phyloP scores from a whole-genome alignment of 1,284 basidiomycete genomes.

The Irpex sp. region DNA sequence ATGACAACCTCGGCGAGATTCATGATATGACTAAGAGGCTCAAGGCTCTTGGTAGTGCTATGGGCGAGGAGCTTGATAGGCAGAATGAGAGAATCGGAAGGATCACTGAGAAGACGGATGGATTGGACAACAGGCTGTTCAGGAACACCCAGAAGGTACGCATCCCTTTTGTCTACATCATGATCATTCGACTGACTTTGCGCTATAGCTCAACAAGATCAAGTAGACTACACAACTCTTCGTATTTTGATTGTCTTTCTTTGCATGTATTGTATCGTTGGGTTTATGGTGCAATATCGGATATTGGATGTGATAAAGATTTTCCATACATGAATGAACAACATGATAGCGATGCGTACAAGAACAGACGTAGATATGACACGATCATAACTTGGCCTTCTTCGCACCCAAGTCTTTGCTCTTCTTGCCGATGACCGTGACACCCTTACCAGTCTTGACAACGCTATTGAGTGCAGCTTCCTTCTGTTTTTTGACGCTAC shows the following conservation, averaged over 20 bases:
- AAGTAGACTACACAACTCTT: slow-evolving; percentile 36
- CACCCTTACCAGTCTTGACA: slow-evolving; percentile 82
- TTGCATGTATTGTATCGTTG: background rate
- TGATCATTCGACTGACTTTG: slow-evolving; percentile 9
- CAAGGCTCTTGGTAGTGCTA: slow-evolving; percentile 81
- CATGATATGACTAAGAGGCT: slow-evolving; percentile 77
- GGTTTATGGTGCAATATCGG: background rate
- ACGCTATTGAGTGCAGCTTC: slow-evolving; percentile 75
- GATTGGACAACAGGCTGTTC: slow-evolving; percentile 59
- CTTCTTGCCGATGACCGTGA: slow-evolving; percentile 83
- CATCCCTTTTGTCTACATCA: slow-evolving; percentile 11
- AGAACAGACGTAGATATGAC: background rate
- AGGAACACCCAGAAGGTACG: slow-evolving; percentile 69
- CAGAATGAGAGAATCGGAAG: slow-evolving; percentile 73
- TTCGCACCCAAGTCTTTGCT: slow-evolving; percentile 34
- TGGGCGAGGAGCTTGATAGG: slow-evolving; percentile 77
- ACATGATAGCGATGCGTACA: background rate
- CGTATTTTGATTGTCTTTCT: background rate
- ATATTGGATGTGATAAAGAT: background rate
- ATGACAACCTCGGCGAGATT: slow-evolving; percentile 91
- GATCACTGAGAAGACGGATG: slow-evolving; percentile 68
- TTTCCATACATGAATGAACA: background rate
- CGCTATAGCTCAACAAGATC: slow-evolving; percentile 62
- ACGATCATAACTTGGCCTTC: background rate
- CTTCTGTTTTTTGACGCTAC: slow-evolving; percentile 74